phyloP scores from a whole-genome alignment of 2,329 filamentous ascomycete genomes.

The Cordyceps militaris region DNA sequence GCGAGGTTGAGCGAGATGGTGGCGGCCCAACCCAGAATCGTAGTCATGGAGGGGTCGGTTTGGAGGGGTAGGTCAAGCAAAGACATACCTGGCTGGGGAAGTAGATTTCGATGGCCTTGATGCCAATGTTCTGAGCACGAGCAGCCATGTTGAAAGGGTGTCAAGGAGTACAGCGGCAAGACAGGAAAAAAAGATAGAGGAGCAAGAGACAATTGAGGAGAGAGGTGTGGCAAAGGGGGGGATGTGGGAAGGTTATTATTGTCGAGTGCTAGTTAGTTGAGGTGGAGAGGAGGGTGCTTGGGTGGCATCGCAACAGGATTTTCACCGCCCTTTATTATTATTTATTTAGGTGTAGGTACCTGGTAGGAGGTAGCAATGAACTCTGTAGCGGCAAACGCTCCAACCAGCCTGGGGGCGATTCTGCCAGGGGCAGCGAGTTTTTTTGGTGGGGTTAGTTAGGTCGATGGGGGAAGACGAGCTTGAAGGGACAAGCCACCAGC shows the following conservation, averaged over 20 bases:
- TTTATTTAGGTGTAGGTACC: no score
- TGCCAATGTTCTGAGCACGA: conserved; percentile 80
- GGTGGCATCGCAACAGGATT: conserved; percentile 10
- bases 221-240: conserved; percentile 9
- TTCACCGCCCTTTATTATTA: conserved; percentile 14
- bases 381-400: not conserved
- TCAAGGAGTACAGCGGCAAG: not conserved
- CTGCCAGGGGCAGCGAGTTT: conserved; percentile 8
- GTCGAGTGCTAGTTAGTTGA: conserved; percentile 8
- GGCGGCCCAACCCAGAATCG: conserved; percentile 12
- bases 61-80: conserved; percentile 12
- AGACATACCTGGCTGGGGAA: conserved; percentile 72
- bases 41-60: conserved; percentile 11
- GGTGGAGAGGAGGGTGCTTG: conserved; percentile 2
- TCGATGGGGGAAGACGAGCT: conserved; percentile 4
- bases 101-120: conserved; percentile 89
- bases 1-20: conserved; percentile 17
- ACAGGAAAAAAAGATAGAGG: conserved; percentile 4
- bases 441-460: conserved; percentile 9
- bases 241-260: conserved; percentile 11
- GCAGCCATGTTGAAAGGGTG: conserved; percentile 51
- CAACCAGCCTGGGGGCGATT: not conserved
- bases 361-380: no score
- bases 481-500: not conserved
- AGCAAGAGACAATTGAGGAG: conserved; percentile 7